phyloP scores from a whole-genome alignment of 2,329 filamentous ascomycete genomes.

The Aureobasidium musti region DNA sequence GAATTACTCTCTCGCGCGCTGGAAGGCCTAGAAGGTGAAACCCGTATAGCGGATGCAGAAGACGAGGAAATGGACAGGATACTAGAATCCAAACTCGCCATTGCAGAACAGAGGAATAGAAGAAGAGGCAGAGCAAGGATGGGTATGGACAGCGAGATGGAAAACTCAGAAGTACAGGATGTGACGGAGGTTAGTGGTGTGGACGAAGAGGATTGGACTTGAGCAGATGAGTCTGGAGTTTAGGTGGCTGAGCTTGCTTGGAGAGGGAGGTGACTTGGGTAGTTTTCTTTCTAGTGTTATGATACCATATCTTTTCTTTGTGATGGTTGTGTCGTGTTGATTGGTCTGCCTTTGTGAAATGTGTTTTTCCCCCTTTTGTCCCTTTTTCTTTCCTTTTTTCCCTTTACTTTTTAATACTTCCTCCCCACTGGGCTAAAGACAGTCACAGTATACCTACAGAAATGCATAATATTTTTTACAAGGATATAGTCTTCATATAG shows the following conservation, averaged over 20 bases:
- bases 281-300: background rate
- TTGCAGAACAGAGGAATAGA: background rate
- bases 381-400: background rate
- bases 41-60: slow-evolving; percentile 50
- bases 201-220: background rate
- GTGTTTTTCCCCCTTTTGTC: background rate
- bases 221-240: background rate
- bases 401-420: background rate
- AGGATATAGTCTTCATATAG: too few relatives aligned
- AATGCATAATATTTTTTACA: too few relatives aligned
- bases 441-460: too few relatives aligned
- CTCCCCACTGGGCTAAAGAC: too few relatives aligned
- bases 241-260: background rate
- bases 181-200: background rate
- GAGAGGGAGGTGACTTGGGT: background rate
- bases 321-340: background rate
- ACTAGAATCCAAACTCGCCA: background rate
- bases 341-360: too few relatives aligned
- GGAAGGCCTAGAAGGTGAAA: slow-evolving; percentile 58
- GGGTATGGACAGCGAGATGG: background rate
- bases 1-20: slow-evolving; percentile 74
- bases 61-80: slow-evolving; percentile 35
- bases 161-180: background rate
- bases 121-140: background rate
- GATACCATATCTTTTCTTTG: background rate